Evolutionary conservation across 768 basidiomycete species (phyloP), one percentile per base, ranked within the genome.

Genomic region (Suillus spraguei): DNA sequence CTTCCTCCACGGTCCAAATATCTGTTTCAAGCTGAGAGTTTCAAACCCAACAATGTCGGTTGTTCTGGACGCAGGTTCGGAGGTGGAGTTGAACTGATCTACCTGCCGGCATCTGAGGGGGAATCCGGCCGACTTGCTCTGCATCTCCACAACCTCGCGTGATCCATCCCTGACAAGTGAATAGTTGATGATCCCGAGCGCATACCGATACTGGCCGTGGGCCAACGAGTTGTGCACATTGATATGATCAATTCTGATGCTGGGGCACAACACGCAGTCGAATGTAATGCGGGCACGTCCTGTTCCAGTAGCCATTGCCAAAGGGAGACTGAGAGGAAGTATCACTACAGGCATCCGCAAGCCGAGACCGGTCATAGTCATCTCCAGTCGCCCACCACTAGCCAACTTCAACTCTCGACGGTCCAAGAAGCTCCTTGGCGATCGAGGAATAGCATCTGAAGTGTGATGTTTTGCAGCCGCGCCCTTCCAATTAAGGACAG

Each of bases 401-500:
- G 10, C 32, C 32, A 53, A 53, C 20, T 53, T 33, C 32, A 53
- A 53, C 32, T 53, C 32, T 53, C 32, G 32, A 33, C 52, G 32
- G 5, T 52, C 9, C 32, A 52, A 2, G 9, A 33, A 52, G 50
- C 32, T 52, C 5, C 2, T 52, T 11, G 50, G 50, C 17, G 50
- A 52, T 33, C 50, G 50, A 33, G 50, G 50, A 6, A 52, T 52
- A 20, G 32, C 50, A 33, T 20, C 10, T 11, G 50, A 52, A 32
- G 17, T 52, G 32, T 20, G 50, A 20, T 52, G 50, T 20, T 32
- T 33, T 33, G 50, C 50, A 52, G 50, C 32, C 2, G 2, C 4
- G 5, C 50, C 50, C 50, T 52, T 52, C 64, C 64, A 64, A 16
- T 63, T 62, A 5, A 64, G 60, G 36, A 64, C 53, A 16, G 41